These are phyloP conservation scores for Globisporangium solare DNA, from an alignment of 352 stramenopile genomes.

Conservation along the genomic window DNA sequence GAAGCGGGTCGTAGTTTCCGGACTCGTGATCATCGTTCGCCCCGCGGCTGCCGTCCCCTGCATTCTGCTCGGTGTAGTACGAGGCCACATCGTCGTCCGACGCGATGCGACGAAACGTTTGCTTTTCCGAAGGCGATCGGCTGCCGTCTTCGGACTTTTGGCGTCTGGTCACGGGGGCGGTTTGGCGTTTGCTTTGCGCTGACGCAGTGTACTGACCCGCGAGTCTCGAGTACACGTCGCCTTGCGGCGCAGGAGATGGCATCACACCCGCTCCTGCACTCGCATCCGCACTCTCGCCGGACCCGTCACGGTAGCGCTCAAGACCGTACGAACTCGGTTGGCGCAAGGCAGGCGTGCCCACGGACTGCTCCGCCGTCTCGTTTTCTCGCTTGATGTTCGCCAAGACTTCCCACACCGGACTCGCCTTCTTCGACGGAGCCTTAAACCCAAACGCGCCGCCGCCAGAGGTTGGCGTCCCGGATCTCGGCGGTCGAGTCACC, in stretches of 20 bases:
- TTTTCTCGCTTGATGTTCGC: slow-evolving; percentile 83
- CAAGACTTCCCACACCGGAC: slow-evolving; percentile 74
- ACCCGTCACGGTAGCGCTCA: slow-evolving; percentile 9
- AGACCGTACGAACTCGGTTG: slow-evolving; percentile 41
- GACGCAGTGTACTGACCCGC: slow-evolving; percentile 80
- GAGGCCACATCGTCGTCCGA: slow-evolving; percentile 10
- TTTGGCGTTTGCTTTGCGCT: slow-evolving; percentile 76
- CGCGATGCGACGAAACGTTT: slow-evolving; percentile 14
- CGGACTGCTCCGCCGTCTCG: slow-evolving; percentile 44
- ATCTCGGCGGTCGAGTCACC: slow-evolving; percentile 42
- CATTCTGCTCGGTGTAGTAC: slow-evolving; percentile 13
- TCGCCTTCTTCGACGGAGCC: slow-evolving; percentile 49
- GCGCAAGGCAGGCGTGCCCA: slow-evolving; percentile 35
- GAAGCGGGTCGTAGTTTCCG: slow-evolving; percentile 55
- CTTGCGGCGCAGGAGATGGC: slow-evolving; percentile 49
- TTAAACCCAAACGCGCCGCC: slow-evolving; percentile 41
- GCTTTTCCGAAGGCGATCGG: slow-evolving; percentile 17
- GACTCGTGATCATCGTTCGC: slow-evolving; percentile 37
- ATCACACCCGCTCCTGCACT: slow-evolving; percentile 16
- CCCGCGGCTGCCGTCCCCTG: slow-evolving; percentile 12
- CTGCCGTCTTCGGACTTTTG: slow-evolving; percentile 31
- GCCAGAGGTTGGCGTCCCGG: slow-evolving; percentile 52
- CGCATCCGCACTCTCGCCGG: slow-evolving; percentile 12
- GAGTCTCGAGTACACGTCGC: slow-evolving; percentile 78
- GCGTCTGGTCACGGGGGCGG: slow-evolving; percentile 24